Base-by-base conservation (phyloP, 176 grass and related monocot genomes). In the barley (Hordeum vulgare) region DNA sequence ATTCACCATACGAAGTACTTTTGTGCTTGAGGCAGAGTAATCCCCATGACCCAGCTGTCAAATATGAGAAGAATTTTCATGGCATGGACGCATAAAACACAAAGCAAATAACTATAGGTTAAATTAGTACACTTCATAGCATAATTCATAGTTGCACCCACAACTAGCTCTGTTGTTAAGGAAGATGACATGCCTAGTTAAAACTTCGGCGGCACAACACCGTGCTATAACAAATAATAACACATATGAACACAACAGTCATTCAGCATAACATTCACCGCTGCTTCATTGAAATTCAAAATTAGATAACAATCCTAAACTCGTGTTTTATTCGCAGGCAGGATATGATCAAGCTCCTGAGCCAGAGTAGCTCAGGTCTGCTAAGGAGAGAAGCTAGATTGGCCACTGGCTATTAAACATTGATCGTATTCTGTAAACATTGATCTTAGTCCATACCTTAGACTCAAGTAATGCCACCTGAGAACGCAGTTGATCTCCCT, bases 1-100 rank as follows among this genome's bases (percentile, higher is more conserved):
- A 88, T 98, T 98, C 36, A 98, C 82, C 96, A 98, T 98, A 26
- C 93, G 82, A 83, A 98, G 79, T 74, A 98, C 93, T 90, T 98
- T 98, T 80, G 96, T 98, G 86, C 83, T 98, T 39, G 90, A 87
- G 61, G 85, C 81, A 81, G 89, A 93, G 68, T 98, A 98, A 91
- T 98, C 96, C 71, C 93, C 96, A 88, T 98, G 96, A 63, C 96
- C 91, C 70, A 98, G 78, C 96, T 98, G 81, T 90, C 60, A 37
- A 83, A 72, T 80, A 87, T 87, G 51, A 85, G 37, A 71, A 64
- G 2, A 86, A 81, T 21, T 59, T 72, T 90, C 25, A 82, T 78
- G 64, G 31, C 12, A 71, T 4, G 56, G 35, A 82, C 78, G 14
- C 33, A 71, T 71, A 66, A 72, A 18, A 65, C 10, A 57, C 59